Percentiles rank a stretch among this genome's conserved stretches.
Conservation (phyloP, 1,284 basidiomycete species). For the Rugosomyces carneus region DNA sequence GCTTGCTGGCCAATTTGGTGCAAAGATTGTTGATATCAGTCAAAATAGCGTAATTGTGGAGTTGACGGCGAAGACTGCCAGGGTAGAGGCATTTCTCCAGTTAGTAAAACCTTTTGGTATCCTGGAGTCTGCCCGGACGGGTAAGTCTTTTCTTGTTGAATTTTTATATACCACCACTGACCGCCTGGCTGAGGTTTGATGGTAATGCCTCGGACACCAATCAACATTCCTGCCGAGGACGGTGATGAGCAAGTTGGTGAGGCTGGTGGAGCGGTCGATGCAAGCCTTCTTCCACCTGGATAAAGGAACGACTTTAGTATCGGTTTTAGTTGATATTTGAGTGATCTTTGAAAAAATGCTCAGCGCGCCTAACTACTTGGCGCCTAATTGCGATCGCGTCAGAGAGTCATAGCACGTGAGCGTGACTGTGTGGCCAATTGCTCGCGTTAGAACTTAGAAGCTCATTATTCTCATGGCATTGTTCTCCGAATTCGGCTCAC, state of each 20-base stretch:
- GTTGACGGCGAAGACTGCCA: constrained; percentile 85
- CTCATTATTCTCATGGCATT: constrained; percentile 8
- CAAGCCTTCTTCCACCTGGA: constrained; percentile 86
- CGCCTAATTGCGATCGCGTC: too few relatives aligned
- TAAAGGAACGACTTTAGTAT: constrained; percentile 29
- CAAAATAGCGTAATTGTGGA: constrained; percentile 95
- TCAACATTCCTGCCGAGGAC: constrained; percentile 58
- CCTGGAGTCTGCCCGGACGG: constrained; percentile 88
- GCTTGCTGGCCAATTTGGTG: constrained; percentile 87
- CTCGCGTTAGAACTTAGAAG: too few relatives aligned
- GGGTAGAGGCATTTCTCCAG: constrained; percentile 91
- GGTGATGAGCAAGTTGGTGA: constrained; percentile 49
- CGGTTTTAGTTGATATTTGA: too few relatives aligned
- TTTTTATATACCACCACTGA: constrained; percentile 3
- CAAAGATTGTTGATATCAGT: constrained; percentile 91
- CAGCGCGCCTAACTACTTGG: too few relatives aligned
- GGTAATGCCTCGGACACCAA: constrained; percentile 94
- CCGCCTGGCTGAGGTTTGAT: constrained; percentile 64
- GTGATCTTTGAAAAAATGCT: too few relatives aligned
- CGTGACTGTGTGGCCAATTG: too few relatives aligned
- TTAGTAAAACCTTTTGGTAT: constrained; percentile 94
- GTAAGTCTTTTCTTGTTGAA: constrained; percentile 32
- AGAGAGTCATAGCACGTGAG: too few relatives aligned
- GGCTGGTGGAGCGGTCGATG: constrained; percentile 61
- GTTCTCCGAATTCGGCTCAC: not conserved